A percentile compares a stretch with the other conserved stretches of the same genome.
Conservation (phyloP, 1,284 basidiomycete species). For the Meira nashicola region DNA sequence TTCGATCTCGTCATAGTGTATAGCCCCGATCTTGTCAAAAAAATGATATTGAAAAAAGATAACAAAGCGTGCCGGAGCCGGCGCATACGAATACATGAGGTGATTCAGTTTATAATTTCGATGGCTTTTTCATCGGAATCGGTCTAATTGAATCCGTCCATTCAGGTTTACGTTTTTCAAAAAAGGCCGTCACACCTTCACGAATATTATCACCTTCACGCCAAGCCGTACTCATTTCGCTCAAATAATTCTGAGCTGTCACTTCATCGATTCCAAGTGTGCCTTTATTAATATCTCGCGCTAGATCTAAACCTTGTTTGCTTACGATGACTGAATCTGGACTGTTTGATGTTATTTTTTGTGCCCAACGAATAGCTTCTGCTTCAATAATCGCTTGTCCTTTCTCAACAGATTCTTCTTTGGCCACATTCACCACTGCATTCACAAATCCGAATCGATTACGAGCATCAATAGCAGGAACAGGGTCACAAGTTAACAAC, state of each 20-base stretch:
- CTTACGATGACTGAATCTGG: constrained; percentile 75
- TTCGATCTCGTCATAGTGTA: no score
- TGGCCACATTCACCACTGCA: constrained; percentile 26
- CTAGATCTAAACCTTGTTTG: constrained; percentile 58
- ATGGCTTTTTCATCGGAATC: no score
- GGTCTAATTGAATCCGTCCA: no score
- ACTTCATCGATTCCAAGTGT: constrained; percentile 59
- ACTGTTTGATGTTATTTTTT: constrained; percentile 64
- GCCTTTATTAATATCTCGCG: constrained; percentile 42
- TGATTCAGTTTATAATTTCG: no score
- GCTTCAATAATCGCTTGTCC: constrained; percentile 62
- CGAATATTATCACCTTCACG: constrained; percentile 70
- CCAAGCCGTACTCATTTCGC: constrained; percentile 60
- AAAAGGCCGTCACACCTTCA: constrained; percentile 59
- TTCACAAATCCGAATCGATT: constrained; percentile 65
- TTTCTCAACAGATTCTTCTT: constrained; percentile 57
- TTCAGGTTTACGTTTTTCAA: constrained; percentile 54
- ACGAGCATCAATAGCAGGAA: constrained; percentile 67
- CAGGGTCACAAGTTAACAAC: constrained; percentile 66
- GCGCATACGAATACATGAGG: no score
- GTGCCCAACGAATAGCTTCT: constrained; percentile 65
- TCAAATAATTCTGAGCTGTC: constrained; percentile 58
- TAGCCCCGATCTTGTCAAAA: no score
- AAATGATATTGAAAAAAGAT: no score
- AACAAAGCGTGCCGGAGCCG: no score